A percentile compares a stretch with the other conserved stretches of the same genome.
Conservation (phyloP, 2,329 filamentous ascomycete genomes). For the Clonostachys chloroleuca region DNA sequence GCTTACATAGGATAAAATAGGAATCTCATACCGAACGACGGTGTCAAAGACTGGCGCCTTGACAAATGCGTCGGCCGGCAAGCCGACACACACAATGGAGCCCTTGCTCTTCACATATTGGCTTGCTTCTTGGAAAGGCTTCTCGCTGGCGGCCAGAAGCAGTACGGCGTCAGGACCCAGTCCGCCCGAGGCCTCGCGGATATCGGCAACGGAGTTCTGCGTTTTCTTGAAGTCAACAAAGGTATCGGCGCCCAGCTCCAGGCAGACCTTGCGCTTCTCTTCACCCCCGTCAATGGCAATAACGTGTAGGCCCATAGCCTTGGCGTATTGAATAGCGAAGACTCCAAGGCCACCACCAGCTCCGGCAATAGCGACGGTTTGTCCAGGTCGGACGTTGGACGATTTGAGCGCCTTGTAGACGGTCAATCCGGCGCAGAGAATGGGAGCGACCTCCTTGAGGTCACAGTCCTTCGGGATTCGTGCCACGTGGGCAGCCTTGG, state of each 20-base stretch:
- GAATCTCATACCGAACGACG: constrained; percentile 51
- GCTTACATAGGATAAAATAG: not conserved
- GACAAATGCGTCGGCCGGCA: constrained; percentile 76
- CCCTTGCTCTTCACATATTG: constrained; percentile 82
- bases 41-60: constrained; percentile 84
- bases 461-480: constrained; percentile 72
- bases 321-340: constrained; percentile 80
- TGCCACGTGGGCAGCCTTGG: constrained; percentile 79
- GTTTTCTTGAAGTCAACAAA: constrained; percentile 78
- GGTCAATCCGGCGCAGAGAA: constrained; percentile 81
- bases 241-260: constrained; percentile 62
- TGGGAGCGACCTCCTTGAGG: constrained; percentile 72
- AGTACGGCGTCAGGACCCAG: constrained; percentile 84
- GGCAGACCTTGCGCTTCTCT: constrained; percentile 71
- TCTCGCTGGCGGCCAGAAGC: constrained; percentile 80
- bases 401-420: constrained; percentile 92
- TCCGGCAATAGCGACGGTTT: constrained; percentile 79
- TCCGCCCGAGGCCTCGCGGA: constrained; percentile 73
- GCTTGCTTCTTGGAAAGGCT: constrained; percentile 91
- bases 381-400: constrained; percentile 67
- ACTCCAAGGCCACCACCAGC: constrained; percentile 80
- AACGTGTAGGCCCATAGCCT: constrained; percentile 78
- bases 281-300: constrained; percentile 81
- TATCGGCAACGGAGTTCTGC: constrained; percentile 76
- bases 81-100: constrained; percentile 80